phyloP scores from a whole-genome alignment of 1,284 basidiomycete species.

The Moesziomyces aphidis region DNA sequence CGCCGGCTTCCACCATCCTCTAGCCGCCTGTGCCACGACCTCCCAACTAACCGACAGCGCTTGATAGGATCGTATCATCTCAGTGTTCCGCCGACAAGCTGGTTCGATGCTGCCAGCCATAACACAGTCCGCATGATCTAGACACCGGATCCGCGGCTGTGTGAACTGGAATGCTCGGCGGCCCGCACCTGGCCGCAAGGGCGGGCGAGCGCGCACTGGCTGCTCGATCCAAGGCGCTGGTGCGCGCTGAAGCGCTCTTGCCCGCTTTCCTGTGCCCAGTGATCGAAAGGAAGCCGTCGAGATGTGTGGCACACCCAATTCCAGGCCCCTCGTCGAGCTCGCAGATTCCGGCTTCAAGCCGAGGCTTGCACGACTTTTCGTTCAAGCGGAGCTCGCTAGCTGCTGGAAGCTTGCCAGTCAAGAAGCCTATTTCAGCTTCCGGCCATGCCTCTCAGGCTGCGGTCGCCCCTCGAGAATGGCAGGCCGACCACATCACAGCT shows the following conservation, averaged over 20 bases:
- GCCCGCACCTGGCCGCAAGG: slow-evolving; percentile 17
- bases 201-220: slow-evolving; percentile 9
- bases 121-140: slow-evolving; percentile 17
- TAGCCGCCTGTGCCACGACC: no score
- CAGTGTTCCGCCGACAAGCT: background rate
- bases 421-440: background rate
- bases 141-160: slow-evolving; percentile 16
- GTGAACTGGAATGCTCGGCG: slow-evolving; percentile 34
- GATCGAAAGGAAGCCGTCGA: slow-evolving; percentile 3
- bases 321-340: slow-evolving; percentile 10
- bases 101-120: background rate
- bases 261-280: slow-evolving; percentile 28
- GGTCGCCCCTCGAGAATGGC: background rate
- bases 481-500: background rate
- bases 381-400: background rate
- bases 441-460: background rate
- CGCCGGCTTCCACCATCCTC: background rate
- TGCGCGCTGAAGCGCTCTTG: slow-evolving; percentile 6
- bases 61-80: background rate
- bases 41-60: background rate
- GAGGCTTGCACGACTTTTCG: background rate
- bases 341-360: no score
- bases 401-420: background rate
- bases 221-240: background rate
- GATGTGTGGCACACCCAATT: background rate